Base-by-base conservation (phyloP, 805 yeast genomes). In the Suhomyces xylopsoci region DNA sequence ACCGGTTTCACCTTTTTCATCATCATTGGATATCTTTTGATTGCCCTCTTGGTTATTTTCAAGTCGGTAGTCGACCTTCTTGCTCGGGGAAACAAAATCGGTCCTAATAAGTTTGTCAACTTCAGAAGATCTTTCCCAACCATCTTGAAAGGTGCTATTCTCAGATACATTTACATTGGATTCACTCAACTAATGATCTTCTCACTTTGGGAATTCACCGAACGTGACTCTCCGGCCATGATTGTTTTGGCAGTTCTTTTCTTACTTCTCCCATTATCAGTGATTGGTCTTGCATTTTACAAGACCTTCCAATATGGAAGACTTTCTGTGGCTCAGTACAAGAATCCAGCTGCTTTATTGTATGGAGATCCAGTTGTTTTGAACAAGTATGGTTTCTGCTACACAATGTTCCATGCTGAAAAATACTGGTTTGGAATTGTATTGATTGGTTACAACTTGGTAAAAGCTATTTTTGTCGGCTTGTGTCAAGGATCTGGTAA, bases 1-100 rank as follows among this genome's bases (percentile, higher is more conserved):
- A 91, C 97, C 2, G 94, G 96, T 1, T 88, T 89, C 70, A 88
- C 97, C 2, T 90, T 89, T 61, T 92, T 91, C 67, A 79, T 88
- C 20, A 63, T 92, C 47, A 83, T 87, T 69, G 91, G 92, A 15
- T 86, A 88, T 59, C 80, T 89, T 14, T 73, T 91, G 42, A 81
- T 86, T 22, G 85, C 81, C 3, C 58, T 85, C 2, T 79, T 89
- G 53, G 77, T 86, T 22, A 58, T 80, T 15, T 66, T 82, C 59
- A 84, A 84, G 61, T 78, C 79, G 51, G 62, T 77, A 1, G 59
- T 85, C 20, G 81, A 80, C 55, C 67, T 84, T 34, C 66, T 76
- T 41, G 65, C 78, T 49, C 73, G 79, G 61, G 65, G 71, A 34
- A 79, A 79, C n/a, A 79, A 82, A 74, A 60, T 83, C 53, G 77